These are phyloP conservation scores for Posidonia oceanica DNA, from an alignment of 116 monocot species.

Conservation along the genomic window DNA sequence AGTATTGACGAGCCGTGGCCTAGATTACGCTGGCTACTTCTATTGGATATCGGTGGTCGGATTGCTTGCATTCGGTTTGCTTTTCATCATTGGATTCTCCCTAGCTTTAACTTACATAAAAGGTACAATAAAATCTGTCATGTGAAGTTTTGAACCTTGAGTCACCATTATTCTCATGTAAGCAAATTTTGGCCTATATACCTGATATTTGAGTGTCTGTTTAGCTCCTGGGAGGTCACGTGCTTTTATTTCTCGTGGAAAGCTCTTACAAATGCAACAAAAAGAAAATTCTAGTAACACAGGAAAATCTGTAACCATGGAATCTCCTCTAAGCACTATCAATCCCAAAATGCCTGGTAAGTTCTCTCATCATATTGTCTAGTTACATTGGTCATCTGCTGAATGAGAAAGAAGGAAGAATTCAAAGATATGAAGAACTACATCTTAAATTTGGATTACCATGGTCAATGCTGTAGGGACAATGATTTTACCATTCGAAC, in stretches of 20 bases:
- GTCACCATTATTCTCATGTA: too few species aligned
- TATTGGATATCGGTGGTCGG: constrained; percentile 76
- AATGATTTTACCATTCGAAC: constrained; percentile 71
- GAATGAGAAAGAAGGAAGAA: background rate
- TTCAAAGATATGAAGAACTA: background rate
- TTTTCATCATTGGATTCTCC: constrained; percentile 51
- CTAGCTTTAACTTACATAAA: constrained; percentile 50
- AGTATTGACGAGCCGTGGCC: constrained; percentile 18
- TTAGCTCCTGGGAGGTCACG: constrained; percentile 52
- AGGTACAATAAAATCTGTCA: constrained; percentile 19
- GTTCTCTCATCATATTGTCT: background rate
- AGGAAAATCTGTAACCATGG: background rate
- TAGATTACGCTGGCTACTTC: constrained; percentile 24
- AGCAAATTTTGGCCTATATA: background rate
- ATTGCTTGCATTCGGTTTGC: constrained; percentile 37
- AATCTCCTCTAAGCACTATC: constrained; percentile 1
- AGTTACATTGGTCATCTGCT: too few species aligned
- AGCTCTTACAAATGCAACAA: constrained; percentile 36
- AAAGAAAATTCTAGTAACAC: background rate
- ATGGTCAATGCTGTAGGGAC: constrained; percentile 21
- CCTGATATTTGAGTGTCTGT: background rate
- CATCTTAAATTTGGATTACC: background rate
- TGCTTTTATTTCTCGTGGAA: constrained; percentile 66
- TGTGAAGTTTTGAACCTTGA: background rate
- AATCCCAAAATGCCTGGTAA: constrained; percentile 25